phyloP scores from a whole-genome alignment of 768 basidiomycete genomes.

The Leucogyrophana mollusca region DNA sequence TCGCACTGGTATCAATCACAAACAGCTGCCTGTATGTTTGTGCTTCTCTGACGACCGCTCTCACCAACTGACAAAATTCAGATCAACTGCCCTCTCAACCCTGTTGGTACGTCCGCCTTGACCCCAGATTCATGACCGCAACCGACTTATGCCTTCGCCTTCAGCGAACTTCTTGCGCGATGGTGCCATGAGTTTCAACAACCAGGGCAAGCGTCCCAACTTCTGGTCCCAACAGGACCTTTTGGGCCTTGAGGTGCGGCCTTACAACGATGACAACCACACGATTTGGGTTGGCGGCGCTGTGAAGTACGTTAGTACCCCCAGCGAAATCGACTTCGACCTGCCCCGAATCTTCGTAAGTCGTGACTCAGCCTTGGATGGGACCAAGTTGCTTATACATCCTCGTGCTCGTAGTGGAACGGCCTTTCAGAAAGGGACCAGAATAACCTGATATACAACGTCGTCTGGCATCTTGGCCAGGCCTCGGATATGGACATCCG shows the following conservation, averaged over 20 bases:
- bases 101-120: constrained; percentile 27
- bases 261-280: constrained; percentile 39
- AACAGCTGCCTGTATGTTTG: constrained; percentile 32
- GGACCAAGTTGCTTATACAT: not conserved
- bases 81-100: constrained; percentile 37
- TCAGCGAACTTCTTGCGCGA: constrained; percentile 40
- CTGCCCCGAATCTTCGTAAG: constrained; percentile 34
- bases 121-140: too few species aligned
- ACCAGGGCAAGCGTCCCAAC: constrained; percentile 40
- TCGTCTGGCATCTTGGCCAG: constrained; percentile 37
- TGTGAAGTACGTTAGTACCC: constrained; percentile 32
- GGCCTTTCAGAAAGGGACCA: constrained; percentile 33
- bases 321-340: constrained; percentile 39
- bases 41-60: not conserved
- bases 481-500: constrained; percentile 26
- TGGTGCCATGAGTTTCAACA: constrained; percentile 34
- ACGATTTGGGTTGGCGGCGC: constrained; percentile 42
- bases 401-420: constrained; percentile 22
- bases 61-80: constrained; percentile 4
- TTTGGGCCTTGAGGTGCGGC: constrained; percentile 30
- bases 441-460: constrained; percentile 35
- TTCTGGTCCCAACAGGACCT: constrained; percentile 35
- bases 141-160: not conserved
- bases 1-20: constrained; percentile 36
- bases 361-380: not conserved